These are phyloP conservation scores for Cymbopogon flexuosus DNA, from an alignment of 202 grass and related monocot genomes.

Conservation along the genomic window DNA sequence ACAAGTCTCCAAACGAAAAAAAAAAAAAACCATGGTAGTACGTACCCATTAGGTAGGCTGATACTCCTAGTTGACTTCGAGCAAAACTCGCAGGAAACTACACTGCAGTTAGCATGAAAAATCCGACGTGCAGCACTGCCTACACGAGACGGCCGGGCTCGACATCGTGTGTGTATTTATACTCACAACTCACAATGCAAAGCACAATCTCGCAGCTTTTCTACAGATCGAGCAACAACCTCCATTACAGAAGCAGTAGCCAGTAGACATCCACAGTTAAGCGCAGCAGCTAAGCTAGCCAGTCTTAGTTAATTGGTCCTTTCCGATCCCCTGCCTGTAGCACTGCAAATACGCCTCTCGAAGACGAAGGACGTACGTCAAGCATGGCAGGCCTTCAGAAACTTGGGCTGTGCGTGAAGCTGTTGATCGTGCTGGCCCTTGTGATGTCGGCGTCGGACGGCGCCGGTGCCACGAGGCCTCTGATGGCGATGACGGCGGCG, in stretches of 20 bases:
- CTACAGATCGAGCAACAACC: neutral
- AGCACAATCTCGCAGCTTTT: neutral
- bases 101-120: conserved; percentile 6
- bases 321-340: neutral
- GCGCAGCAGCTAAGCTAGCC: neutral
- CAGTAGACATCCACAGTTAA: neutral
- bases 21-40: no score
- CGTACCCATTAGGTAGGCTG: no score
- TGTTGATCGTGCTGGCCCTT: neutral
- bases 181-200: neutral
- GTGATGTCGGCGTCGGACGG: neutral
- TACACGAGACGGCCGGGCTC: neutral
- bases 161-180: neutral
- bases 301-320: neutral
- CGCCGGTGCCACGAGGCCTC: neutral
- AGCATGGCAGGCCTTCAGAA: neutral
- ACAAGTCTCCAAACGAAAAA: neutral
- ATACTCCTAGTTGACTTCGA: neutral
- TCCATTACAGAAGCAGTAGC: neutral
- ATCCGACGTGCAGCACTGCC: neutral
- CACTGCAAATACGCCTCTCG: neutral
- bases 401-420: neutral
- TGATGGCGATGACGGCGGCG: neutral
- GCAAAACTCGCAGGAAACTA: neutral
- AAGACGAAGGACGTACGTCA: neutral